Conservation (phyloP, 306 rosid genomes). For the Gleditsia sinensis region DNA sequence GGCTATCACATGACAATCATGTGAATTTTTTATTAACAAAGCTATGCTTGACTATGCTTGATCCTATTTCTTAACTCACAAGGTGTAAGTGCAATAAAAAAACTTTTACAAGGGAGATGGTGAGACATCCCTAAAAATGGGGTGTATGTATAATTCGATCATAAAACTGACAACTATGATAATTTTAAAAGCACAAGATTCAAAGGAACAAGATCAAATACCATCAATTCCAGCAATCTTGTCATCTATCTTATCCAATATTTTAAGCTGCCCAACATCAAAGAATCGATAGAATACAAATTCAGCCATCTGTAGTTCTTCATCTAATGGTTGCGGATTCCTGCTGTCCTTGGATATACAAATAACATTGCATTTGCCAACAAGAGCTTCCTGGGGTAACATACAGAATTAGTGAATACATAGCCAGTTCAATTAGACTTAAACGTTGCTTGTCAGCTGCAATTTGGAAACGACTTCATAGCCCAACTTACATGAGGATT, state of each 20-base stretch:
- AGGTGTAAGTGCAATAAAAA: neutral
- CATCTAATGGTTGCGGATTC: slow-evolving; percentile 60
- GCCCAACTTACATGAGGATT: neutral
- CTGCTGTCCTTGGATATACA: slow-evolving; percentile 68
- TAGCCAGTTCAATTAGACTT: neutral
- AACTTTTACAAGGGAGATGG: neutral
- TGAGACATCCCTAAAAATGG: slow-evolving; percentile 2
- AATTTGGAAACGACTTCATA: neutral
- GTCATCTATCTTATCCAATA: slow-evolving; percentile 56
- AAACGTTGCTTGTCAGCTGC: slow-evolving; percentile 4
- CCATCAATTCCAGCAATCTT: slow-evolving; percentile 68
- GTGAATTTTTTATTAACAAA: slow-evolving; percentile 1
- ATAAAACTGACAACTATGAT: neutral
- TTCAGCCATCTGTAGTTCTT: slow-evolving; percentile 65
- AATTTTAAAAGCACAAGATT: slow-evolving; percentile 19
- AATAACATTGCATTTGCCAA: slow-evolving; percentile 83
- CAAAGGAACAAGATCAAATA: slow-evolving; percentile 31
- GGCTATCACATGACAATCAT: neutral
- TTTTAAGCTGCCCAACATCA: slow-evolving; percentile 58
- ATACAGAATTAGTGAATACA: slow-evolving; percentile 15
- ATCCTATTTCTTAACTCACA: slow-evolving; percentile 4
- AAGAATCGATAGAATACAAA: slow-evolving; percentile 74
- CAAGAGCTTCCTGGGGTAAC: slow-evolving; percentile 74
- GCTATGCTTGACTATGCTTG: neutral
- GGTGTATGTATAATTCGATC: slow-evolving; percentile 15